Evolutionary conservation across 1,284 basidiomycete genomes (phyloP).

Genomic region (Sphaerobolus stellatus): DNA sequence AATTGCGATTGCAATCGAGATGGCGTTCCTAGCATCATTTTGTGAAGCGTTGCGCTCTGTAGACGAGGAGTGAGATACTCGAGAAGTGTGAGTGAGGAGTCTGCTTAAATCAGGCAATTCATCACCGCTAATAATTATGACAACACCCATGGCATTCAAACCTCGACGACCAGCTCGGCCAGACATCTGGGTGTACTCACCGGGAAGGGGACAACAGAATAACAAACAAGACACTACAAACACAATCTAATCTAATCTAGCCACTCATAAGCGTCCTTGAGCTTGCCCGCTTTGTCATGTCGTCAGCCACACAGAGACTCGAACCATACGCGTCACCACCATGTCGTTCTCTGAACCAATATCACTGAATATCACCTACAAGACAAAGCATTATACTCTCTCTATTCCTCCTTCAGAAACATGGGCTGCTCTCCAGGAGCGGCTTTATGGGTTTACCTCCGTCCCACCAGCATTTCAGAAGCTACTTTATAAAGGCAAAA

Average conservation of each 20-base stretch:
- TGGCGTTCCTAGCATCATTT: conserved; percentile 93
- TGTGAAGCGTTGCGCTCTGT: conserved; percentile 72
- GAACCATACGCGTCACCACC: too few species aligned
- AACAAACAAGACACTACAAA: too few species aligned
- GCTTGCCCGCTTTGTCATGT: too few species aligned
- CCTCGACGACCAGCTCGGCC: conserved; percentile 96
- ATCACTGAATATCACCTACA: conserved; percentile 1
- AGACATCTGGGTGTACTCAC: conserved; percentile 99
- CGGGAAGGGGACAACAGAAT: too few species aligned
- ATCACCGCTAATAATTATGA: conserved; percentile 87
- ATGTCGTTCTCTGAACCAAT: conserved; percentile 2
- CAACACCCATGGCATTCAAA: conserved; percentile 92
- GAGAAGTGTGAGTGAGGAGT: conserved; percentile 11
- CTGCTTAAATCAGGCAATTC: conserved; percentile 78
- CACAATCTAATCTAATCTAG: too few species aligned
- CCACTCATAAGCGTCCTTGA: too few species aligned
- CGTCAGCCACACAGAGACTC: too few species aligned
- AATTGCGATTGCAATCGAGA: conserved; percentile 96
- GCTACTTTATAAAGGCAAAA: conserved; percentile 70
- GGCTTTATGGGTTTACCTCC: conserved; percentile 58
- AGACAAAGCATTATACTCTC: background rate
- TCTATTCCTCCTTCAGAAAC: conserved; percentile 8
- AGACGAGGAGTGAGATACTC: conserved; percentile 1
- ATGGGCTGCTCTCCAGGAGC: conserved; percentile 38
- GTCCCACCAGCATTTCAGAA: conserved; percentile 68